Evolutionary conservation across 2,329 filamentous ascomycete genomes (phyloP).

Genomic region (Aphanocladium album): DNA sequence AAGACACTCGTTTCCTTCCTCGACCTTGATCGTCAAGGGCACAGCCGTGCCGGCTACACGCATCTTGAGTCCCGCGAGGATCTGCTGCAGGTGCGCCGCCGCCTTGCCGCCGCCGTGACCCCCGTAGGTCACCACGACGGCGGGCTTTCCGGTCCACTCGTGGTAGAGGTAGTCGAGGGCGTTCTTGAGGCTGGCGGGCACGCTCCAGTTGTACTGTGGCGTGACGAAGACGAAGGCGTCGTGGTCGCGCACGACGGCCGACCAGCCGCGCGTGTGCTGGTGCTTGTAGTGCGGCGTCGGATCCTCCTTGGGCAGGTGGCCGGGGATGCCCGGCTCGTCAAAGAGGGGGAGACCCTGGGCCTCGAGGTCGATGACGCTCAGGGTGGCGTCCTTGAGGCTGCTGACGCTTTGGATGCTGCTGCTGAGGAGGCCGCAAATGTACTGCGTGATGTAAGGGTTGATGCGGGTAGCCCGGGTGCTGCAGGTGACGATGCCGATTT

Average conservation of each 20-base stretch:
- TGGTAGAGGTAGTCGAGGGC: constrained; percentile 57
- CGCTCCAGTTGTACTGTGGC: constrained; percentile 53
- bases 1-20: not conserved
- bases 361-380: constrained; percentile 31
- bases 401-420: not conserved
- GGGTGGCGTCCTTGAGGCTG: constrained; percentile 12
- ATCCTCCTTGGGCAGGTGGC: constrained; percentile 29
- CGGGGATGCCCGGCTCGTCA: constrained; percentile 37
- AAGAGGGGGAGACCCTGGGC: constrained; percentile 39
- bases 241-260: constrained; percentile 35
- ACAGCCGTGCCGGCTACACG: not conserved
- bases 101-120: constrained; percentile 32
- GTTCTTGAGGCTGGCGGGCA: constrained; percentile 53
- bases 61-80: constrained; percentile 17
- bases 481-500: constrained; percentile 32
- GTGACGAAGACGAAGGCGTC: constrained; percentile 45
- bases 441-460: constrained; percentile 29
- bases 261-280: constrained; percentile 42
- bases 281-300: constrained; percentile 30
- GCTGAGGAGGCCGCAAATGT: constrained; percentile 25
- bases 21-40: not conserved
- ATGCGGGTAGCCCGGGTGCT: constrained; percentile 30
- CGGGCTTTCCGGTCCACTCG: constrained; percentile 53
- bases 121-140: constrained; percentile 50
- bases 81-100: constrained; percentile 16